Conservation (phyloP, 2,329 filamentous ascomycete genomes). For the Cercospora zeae-maydis region DNA sequence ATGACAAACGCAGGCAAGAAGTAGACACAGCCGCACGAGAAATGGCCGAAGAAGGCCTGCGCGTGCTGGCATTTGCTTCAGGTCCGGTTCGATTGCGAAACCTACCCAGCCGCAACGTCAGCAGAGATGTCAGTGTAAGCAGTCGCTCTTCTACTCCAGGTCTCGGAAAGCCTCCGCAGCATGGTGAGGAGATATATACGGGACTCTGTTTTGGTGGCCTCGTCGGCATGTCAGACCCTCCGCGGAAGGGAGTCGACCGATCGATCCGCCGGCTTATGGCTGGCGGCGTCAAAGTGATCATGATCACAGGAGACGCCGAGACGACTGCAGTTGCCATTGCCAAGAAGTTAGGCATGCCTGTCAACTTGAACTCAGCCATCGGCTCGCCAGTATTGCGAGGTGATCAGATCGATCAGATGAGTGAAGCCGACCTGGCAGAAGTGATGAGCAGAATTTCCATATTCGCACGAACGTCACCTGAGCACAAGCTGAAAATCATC, state of each 20-base stretch:
- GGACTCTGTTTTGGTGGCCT: constrained; percentile 86
- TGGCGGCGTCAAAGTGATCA: constrained; percentile 93
- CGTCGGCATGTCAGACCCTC: constrained; percentile 96
- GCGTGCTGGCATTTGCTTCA: constrained; percentile 91
- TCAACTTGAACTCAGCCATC: constrained; percentile 58
- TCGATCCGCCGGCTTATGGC: constrained; percentile 88
- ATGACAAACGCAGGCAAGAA: constrained; percentile 69
- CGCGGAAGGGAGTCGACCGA: constrained; percentile 80
- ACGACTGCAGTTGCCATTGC: constrained; percentile 92
- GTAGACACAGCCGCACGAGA: constrained; percentile 74
- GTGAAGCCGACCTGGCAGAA: constrained; percentile 73
- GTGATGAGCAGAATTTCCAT: constrained; percentile 88
- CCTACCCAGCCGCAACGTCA: constrained; percentile 27
- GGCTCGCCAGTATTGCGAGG: constrained; percentile 75
- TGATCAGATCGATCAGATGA: constrained; percentile 92
- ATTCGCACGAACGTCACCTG: constrained; percentile 92
- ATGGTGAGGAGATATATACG: constrained; percentile 68
- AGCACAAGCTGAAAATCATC: constrained; percentile 98
- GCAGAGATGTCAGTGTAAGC: constrained; percentile 17
- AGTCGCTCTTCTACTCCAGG: constrained; percentile 27
- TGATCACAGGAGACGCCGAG: constrained; percentile 98
- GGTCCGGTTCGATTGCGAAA: constrained; percentile 52
- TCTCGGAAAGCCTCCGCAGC: background rate
- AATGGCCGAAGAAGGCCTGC: constrained; percentile 84
- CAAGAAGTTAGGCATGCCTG: constrained; percentile 88